Evolutionary conservation across 2,329 filamentous ascomycete species (phyloP), one percentile per base, ranked within the genome.

Genomic region (Sclerotinia spermophila): DNA sequence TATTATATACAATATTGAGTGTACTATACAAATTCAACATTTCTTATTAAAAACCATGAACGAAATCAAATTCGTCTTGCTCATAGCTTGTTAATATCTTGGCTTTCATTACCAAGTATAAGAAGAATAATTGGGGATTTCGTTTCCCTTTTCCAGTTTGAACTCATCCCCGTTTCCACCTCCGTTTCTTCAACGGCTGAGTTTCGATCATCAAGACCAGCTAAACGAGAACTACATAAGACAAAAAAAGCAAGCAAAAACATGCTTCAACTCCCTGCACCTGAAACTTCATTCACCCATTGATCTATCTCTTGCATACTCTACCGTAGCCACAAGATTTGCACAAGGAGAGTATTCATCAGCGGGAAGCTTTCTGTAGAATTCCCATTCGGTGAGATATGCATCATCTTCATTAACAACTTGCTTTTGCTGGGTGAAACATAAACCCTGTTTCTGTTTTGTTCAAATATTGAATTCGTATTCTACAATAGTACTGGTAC

Each of bases 131-230:
- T 35, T 61, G 40, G 59, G 40, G 38, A 33, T 61, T 21, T 44
- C 27, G 38, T 30, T 13, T 44, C 15, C 59, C 27, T 44, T 60
- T 33, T 45, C 59, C 40, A 58, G 21, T 45, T 45, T 44, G 40
- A 42, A 45, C 13, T 17, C 38, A 15, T 48, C 42, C 48, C 48
- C 38, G 35, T 60, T 40, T 3, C 60, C 60, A 45, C 48, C 27
- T 64, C 42, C 60, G 60, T 64, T 64, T 64, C 60, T 64, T 64
- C 60, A 64, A 64, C 60, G 60, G 60, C 60, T 19, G 60, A 64
- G 35, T n/a, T 48, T 64, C 60, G 30, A 48, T 64, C 60, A 48
- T 48, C 45, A 42, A 42, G 42, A 64, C 60, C 6, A 35, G 33
- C 42, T 35, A 62, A 30, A 64, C 21, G 35, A 42, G 38, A 53